phyloP scores from a whole-genome alignment of 345 rosid species.

The Brassica nigra region DNA sequence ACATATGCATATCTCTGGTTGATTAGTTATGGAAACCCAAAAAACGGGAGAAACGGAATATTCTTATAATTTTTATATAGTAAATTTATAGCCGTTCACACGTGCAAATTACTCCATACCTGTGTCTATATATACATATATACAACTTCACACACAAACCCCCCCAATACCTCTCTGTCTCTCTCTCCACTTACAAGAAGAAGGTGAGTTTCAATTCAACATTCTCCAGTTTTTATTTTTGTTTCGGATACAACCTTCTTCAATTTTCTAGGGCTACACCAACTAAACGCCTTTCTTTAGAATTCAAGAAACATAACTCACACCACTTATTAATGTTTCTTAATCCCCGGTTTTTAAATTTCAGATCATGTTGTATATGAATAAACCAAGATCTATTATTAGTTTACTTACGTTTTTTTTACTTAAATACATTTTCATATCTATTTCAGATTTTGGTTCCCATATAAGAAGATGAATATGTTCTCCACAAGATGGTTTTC shows the following conservation, averaged over 20 bases:
- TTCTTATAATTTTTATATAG: not conserved
- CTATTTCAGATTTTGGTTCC: conserved; percentile 14
- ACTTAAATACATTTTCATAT: not conserved
- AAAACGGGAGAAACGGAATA: conserved; percentile 15
- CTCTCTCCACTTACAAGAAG: conserved; percentile 16
- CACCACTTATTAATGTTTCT: not conserved
- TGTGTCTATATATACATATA: not conserved
- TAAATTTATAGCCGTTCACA: not conserved
- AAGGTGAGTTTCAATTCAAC: conserved; percentile 28
- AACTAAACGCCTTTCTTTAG: not conserved
- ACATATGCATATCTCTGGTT: not conserved
- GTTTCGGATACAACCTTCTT: not conserved
- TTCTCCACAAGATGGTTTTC: conserved; percentile 52
- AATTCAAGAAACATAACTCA: conserved; percentile 13
- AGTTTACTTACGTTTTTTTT: not conserved
- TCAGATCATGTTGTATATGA: not conserved
- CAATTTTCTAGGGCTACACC: conserved; percentile 23
- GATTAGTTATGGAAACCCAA: conserved; percentile 9
- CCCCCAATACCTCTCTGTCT: conserved; percentile 8
- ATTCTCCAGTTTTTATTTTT: not conserved
- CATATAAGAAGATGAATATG: conserved; percentile 35
- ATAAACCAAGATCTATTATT: conserved; percentile 6
- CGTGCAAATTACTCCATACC: conserved; percentile 24
- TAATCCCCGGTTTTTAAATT: not conserved
- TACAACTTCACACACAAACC: not conserved